Conservation (phyloP, 768 basidiomycete species). For the Scleroderma citrinum region DNA sequence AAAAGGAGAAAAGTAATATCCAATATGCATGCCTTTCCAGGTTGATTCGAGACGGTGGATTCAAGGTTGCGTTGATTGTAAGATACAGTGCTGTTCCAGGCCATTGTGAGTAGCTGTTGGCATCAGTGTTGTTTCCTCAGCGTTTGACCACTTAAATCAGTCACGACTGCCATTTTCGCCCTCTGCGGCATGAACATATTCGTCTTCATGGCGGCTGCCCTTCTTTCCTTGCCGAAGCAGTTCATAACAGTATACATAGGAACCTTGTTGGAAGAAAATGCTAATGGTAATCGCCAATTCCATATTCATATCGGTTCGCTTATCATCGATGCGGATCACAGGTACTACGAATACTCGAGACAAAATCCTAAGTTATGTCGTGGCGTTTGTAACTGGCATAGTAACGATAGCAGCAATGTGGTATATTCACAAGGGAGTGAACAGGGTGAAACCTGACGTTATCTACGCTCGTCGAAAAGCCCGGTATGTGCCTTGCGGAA, state of each 20-base stretch:
- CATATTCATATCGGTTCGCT: background rate
- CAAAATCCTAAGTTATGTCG: slow-evolving; percentile 61
- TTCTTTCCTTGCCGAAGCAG: slow-evolving; percentile 85
- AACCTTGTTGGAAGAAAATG: slow-evolving; percentile 56
- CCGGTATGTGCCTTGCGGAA: slow-evolving; percentile 35
- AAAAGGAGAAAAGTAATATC: slow-evolving; percentile 54
- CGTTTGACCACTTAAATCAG: slow-evolving; percentile 30
- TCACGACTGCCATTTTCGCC: slow-evolving; percentile 84
- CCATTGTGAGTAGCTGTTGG: slow-evolving; percentile 52
- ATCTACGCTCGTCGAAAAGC: slow-evolving; percentile 68
- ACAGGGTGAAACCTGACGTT: slow-evolving; percentile 57
- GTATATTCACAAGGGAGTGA: slow-evolving; percentile 76
- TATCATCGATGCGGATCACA: slow-evolving; percentile 8
- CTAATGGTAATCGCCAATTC: slow-evolving; percentile 20
- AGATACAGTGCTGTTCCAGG: slow-evolving; percentile 81
- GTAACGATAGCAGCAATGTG: slow-evolving; percentile 77
- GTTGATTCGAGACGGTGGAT: slow-evolving; percentile 82
- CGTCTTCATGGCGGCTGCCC: slow-evolving; percentile 71
- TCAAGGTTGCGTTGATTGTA: slow-evolving; percentile 73
- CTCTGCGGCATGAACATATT: slow-evolving; percentile 84
- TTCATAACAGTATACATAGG: slow-evolving; percentile 90
- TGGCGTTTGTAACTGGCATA: slow-evolving; percentile 60
- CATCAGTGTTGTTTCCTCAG: background rate
- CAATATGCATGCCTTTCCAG: slow-evolving; percentile 56
- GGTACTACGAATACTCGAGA: slow-evolving; percentile 34